A percentile compares a stretch with the other conserved stretches of the same genome.
These are phyloP conservation scores for Mortierella alpina DNA, from an alignment of 192 early-diverging fungal species.

Conservation along the genomic window DNA sequence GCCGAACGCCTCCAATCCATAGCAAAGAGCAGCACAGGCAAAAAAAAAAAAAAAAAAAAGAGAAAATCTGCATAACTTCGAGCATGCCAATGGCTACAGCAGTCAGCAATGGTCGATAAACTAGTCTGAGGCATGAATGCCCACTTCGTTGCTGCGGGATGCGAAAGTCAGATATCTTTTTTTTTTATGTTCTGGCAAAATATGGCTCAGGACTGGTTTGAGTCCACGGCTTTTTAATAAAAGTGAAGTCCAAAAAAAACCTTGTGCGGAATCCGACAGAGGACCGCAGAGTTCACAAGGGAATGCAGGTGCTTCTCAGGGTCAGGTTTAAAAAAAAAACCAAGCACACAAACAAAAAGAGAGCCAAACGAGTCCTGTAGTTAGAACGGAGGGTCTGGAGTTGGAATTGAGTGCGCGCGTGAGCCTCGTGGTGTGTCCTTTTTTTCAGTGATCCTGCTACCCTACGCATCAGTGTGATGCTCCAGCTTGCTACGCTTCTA, in stretches of 20 bases:
- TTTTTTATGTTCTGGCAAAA: conserved; percentile 19
- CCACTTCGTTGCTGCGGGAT: neutral
- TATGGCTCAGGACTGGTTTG: conserved; percentile 61
- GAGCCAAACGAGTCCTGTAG: neutral
- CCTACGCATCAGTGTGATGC: neutral
- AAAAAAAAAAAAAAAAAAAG: too few relatives aligned
- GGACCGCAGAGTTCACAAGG: conserved; percentile 6
- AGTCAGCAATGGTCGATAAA: neutral
- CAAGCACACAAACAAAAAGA: neutral
- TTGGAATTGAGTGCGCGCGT: neutral
- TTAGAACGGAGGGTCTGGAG: neutral
- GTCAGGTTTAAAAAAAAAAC: neutral
- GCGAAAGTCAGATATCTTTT: conserved; percentile 7
- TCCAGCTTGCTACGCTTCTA: neutral
- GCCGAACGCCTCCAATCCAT: too few relatives aligned
- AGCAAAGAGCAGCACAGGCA: too few relatives aligned
- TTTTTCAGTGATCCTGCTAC: neutral
- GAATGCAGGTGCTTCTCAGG: neutral
- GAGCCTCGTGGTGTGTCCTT: conserved; percentile 3
- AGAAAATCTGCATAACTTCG: too few relatives aligned
- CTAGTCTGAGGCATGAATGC: neutral
- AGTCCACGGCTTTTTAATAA: conserved; percentile 14
- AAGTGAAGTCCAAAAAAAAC: conserved; percentile 19
- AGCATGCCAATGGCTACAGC: neutral
- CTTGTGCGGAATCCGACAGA: conserved; percentile 24